These are phyloP conservation scores for Priceomyces melissophilus DNA, from an alignment of 805 yeast genomes.

Conservation along the genomic window DNA sequence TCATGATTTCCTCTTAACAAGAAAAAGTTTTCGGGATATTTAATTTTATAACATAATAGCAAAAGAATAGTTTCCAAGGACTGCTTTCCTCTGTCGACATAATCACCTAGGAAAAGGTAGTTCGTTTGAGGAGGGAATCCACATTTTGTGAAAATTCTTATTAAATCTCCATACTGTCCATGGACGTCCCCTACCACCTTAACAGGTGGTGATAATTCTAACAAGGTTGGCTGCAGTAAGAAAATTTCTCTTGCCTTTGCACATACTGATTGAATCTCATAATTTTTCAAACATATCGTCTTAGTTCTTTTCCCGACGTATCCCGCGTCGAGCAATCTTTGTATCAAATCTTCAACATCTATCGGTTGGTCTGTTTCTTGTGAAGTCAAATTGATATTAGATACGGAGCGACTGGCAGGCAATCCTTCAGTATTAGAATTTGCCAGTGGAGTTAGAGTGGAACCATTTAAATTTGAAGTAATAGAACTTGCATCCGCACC, in stretches of 20 bases:
- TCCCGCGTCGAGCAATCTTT: constrained; percentile 90
- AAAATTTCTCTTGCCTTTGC: constrained; percentile 85
- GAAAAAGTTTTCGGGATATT: constrained; percentile 95
- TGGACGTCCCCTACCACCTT: constrained; percentile 93
- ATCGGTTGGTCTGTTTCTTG: constrained; percentile 14
- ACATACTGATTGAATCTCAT: constrained; percentile 87
- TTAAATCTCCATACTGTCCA: constrained; percentile 91
- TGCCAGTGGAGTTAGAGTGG: neutral
- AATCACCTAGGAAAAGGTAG: constrained; percentile 90
- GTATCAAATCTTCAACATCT: constrained; percentile 85
- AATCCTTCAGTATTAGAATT: neutral
- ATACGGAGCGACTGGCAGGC: neutral
- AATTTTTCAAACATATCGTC: constrained; percentile 79
- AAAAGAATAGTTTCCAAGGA: constrained; percentile 87
- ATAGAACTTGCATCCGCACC: constrained; percentile 1
- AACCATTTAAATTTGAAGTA: neutral
- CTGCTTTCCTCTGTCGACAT: constrained; percentile 97
- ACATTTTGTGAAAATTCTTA: constrained; percentile 89
- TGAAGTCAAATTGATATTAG: constrained; percentile 1
- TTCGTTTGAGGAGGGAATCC: constrained; percentile 96
- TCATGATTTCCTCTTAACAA: constrained; percentile 94
- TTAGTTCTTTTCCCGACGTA: constrained; percentile 92
- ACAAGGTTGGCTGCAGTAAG: constrained; percentile 81
- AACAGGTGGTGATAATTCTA: constrained; percentile 84
- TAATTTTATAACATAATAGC: constrained; percentile 87